Conservation (phyloP, 495 filamentous ascomycete species). For the Pyrenula aspistea region DNA sequence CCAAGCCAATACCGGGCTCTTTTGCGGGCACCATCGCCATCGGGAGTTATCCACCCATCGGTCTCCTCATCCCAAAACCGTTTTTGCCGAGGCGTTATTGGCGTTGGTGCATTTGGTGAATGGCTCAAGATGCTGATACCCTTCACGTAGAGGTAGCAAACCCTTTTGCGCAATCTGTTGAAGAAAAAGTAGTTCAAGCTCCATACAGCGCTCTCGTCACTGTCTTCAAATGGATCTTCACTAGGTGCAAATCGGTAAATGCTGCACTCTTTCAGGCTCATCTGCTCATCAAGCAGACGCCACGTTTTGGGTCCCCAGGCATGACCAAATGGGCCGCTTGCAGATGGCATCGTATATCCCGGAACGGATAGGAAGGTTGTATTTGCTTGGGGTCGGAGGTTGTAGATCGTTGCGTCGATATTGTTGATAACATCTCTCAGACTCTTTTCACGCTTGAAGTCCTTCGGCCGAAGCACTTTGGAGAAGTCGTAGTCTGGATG, state of each 20-base stretch:
- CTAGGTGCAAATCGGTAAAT: conserved; percentile 77
- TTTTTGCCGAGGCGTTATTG: conserved; percentile 24
- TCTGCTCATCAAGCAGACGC: conserved; percentile 82
- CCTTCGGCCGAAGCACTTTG: conserved; percentile 70
- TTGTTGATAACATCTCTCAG: conserved; percentile 68
- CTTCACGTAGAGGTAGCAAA: conserved; percentile 84
- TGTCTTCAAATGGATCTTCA: conserved; percentile 73
- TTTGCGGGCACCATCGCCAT: conserved; percentile 50
- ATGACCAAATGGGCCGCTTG: conserved; percentile 5
- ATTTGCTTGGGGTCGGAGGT: conserved; percentile 53
- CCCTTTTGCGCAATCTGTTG: conserved; percentile 84
- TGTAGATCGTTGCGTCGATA: conserved; percentile 75
- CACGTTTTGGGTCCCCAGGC: conserved; percentile 82
- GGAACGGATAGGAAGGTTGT: conserved; percentile 10
- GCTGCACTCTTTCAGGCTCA: conserved; percentile 73
- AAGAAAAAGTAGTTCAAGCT: conserved; percentile 95
- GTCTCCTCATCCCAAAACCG: conserved; percentile 28
- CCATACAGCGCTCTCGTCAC: conserved; percentile 88
- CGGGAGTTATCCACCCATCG: conserved; percentile 31
- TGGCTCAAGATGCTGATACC: conserved; percentile 75
- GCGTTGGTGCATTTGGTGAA: conserved; percentile 36
- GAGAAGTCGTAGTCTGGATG: conserved; percentile 98
- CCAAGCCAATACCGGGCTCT: conserved; percentile 77
- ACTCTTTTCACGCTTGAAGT: conserved; percentile 72
- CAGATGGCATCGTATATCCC: background rate